Conservation (phyloP, 495 filamentous ascomycete species). For the Podospora didyma region DNA sequence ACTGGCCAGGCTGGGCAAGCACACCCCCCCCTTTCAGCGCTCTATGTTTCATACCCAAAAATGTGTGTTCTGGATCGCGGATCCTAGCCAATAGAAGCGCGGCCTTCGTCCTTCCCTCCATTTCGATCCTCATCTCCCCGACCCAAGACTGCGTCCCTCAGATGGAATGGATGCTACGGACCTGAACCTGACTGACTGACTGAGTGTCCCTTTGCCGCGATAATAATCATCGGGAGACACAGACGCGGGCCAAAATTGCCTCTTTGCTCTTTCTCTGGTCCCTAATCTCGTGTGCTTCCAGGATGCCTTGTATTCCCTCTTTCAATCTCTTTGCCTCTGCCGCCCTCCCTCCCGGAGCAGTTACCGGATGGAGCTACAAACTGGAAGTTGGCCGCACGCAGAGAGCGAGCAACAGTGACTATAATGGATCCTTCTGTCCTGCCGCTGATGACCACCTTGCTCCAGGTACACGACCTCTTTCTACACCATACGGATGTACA, state of each 20-base stretch:
- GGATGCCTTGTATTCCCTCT: background rate
- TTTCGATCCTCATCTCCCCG: background rate
- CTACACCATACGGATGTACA: no score
- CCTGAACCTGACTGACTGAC: background rate
- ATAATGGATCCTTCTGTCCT: background rate
- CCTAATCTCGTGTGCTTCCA: slow-evolving; percentile 15
- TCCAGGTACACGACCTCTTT: background rate
- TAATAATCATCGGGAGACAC: background rate
- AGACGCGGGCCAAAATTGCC: slow-evolving; percentile 8
- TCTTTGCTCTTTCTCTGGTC: slow-evolving; percentile 9
- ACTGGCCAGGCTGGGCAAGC: background rate
- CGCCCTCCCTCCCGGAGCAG: background rate
- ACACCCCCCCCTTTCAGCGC: no score
- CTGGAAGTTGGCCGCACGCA: background rate
- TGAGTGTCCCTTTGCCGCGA: background rate
- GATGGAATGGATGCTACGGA: no score
- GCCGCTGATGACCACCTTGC: background rate
- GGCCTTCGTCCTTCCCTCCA: background rate
- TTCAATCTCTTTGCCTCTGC: background rate
- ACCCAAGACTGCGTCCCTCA: no score
- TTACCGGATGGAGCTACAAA: background rate
- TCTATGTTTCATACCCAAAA: background rate
- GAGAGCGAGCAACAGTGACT: background rate
- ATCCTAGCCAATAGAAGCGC: background rate
- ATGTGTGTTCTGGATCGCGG: background rate